These are phyloP conservation scores for Closterium sp. DNA, from an alignment of 139 green algal genomes.

Conservation along the genomic window DNA sequence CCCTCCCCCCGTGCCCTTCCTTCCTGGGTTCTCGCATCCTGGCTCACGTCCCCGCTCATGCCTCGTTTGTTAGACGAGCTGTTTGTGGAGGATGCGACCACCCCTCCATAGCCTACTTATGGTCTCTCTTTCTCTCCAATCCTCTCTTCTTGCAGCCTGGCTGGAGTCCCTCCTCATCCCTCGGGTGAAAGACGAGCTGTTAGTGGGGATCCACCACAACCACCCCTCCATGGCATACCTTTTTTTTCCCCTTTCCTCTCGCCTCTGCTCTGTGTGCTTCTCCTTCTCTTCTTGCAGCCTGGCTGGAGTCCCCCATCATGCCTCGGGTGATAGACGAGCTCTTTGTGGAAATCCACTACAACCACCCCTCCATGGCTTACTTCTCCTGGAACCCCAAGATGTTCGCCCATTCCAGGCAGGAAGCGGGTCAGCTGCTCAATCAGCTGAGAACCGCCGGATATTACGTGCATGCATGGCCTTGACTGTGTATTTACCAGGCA, in stretches of 20 bases:
- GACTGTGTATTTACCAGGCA: background rate
- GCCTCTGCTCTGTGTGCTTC: background rate
- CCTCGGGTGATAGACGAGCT: constrained; percentile 16
- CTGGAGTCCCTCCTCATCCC: background rate
- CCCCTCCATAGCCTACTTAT: too few relatives aligned
- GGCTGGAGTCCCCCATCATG: background rate
- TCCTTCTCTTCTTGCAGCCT: background rate
- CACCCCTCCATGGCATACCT: background rate
- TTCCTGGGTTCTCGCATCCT: too few relatives aligned
- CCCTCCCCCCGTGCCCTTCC: too few relatives aligned
- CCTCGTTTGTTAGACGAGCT: too few relatives aligned
- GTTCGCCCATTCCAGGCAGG: constrained; percentile 7
- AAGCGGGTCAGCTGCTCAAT: constrained; percentile 9
- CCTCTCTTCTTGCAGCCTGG: background rate
- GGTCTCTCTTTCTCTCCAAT: background rate
- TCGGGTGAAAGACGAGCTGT: background rate
- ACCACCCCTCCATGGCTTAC: constrained; percentile 15
- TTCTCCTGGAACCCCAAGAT: background rate
- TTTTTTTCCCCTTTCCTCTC: background rate
- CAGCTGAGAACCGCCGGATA: background rate
- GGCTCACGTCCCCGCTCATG: too few relatives aligned
- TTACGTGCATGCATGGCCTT: constrained; percentile 26
- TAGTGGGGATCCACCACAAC: background rate
- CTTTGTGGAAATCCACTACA: constrained; percentile 39
- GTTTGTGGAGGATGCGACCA: too few relatives aligned